These are phyloP conservation scores for Solioccasus polychromus DNA, from an alignment of 768 basidiomycete species.

Conservation along the genomic window DNA sequence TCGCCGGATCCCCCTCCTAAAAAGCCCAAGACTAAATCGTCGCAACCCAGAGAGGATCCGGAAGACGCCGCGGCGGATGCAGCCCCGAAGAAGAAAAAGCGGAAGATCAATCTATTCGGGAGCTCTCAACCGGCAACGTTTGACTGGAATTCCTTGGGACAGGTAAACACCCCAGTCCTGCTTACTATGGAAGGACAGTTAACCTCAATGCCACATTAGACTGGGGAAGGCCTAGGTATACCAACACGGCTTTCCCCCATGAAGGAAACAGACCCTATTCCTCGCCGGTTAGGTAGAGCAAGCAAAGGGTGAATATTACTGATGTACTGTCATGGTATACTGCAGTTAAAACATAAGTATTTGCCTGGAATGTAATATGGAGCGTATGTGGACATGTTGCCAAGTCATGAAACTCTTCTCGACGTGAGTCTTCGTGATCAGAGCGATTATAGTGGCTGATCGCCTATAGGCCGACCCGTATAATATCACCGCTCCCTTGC, in stretches of 20 bases:
- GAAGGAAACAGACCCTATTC: conserved; percentile 51
- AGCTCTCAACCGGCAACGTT: conserved; percentile 39
- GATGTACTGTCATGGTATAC: neutral
- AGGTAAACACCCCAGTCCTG: conserved; percentile 30
- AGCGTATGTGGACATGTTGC: conserved; percentile 46
- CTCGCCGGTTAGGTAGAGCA: conserved; percentile 37
- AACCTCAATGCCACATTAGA: conserved; percentile 13
- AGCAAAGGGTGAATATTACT: conserved; percentile 18
- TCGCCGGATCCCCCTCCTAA: conserved; percentile 20
- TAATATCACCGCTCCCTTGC: conserved; percentile 39
- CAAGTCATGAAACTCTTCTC: conserved; percentile 87
- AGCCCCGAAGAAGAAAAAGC: conserved; percentile 61
- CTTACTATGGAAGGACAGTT: neutral
- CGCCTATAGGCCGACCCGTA: conserved; percentile 47
- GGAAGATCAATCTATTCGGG: conserved; percentile 65
- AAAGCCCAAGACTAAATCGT: conserved; percentile 19
- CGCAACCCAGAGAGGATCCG: conserved; percentile 10
- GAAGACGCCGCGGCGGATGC: conserved; percentile 20
- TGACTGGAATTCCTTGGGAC: conserved; percentile 43
- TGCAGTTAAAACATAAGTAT: neutral
- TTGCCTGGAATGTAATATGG: neutral
- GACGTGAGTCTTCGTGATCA: conserved; percentile 63
- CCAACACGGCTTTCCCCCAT: conserved; percentile 68
- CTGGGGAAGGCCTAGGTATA: conserved; percentile 51
- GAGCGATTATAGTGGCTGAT: conserved; percentile 82